Evolutionary conservation across 2,329 filamentous ascomycete species (phyloP).

Genomic region (Cyphellophora europaea): DNA sequence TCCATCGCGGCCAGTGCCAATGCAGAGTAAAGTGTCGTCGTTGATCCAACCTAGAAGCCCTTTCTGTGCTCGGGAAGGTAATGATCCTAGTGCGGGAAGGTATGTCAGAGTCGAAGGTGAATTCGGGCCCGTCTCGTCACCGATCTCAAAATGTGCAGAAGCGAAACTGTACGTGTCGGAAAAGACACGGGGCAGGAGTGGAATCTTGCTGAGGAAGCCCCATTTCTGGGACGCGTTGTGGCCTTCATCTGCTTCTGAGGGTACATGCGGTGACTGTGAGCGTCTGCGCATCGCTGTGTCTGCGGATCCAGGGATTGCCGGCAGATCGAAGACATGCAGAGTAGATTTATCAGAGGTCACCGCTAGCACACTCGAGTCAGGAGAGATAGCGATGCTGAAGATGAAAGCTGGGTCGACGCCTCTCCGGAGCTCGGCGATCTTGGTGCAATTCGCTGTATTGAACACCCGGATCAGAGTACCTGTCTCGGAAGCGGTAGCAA

Average conservation of each 20-base stretch:
- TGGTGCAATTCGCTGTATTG: constrained; percentile 68
- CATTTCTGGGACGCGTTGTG: constrained; percentile 57
- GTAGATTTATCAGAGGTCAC: constrained; percentile 96
- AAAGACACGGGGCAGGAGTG: constrained; percentile 76
- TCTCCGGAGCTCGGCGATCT: constrained; percentile 73
- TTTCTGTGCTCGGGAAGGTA: constrained; percentile 57
- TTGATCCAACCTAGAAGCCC: constrained; percentile 78
- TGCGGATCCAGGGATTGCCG: constrained; percentile 32
- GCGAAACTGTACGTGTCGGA: constrained; percentile 84
- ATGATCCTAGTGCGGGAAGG: constrained; percentile 42
- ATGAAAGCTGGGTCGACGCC: constrained; percentile 83
- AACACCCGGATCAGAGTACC: constrained; percentile 86
- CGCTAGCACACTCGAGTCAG: constrained; percentile 68
- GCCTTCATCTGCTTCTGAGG: constrained; percentile 28
- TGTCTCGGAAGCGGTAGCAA: constrained; percentile 85
- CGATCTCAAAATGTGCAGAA: constrained; percentile 71
- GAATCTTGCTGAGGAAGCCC: constrained; percentile 75
- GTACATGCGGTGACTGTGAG: constrained; percentile 15
- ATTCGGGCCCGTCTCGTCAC: constrained; percentile 51
- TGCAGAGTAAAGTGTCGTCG: constrained; percentile 61
- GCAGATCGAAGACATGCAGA: constrained; percentile 85
- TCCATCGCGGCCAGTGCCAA: constrained; percentile 70
- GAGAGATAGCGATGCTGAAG: constrained; percentile 81
- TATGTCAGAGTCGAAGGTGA: constrained; percentile 25
- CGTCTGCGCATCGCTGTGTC: constrained; percentile 21